A percentile compares a stretch with the other conserved stretches of the same genome.
Evolutionary conservation across 1,139 yeast species (phyloP).

Genomic region (Saccharomycopsis hybrid): DNA sequence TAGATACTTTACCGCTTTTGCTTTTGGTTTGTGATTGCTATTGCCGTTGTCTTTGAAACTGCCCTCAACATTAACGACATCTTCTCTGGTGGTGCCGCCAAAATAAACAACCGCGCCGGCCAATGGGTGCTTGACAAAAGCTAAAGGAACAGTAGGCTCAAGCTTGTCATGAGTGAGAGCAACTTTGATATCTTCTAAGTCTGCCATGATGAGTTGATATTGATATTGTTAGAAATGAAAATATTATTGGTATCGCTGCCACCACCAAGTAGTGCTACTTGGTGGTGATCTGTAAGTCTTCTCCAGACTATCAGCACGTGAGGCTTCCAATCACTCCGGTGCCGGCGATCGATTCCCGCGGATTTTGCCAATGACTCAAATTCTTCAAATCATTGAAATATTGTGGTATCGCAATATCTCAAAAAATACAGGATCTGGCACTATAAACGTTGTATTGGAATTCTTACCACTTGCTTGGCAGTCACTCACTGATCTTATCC

Average conservation of each 20-base stretch:
- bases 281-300: too few species aligned
- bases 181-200: constrained; percentile 18
- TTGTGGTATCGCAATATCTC: too few species aligned
- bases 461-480: too few species aligned
- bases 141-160: constrained; percentile 23
- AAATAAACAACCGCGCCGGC: constrained; percentile 44
- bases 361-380: too few species aligned
- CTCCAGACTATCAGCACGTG: too few species aligned
- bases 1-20: constrained; percentile 32
- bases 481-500: too few species aligned
- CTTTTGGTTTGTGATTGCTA: not conserved
- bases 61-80: constrained; percentile 32
- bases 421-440: too few species aligned
- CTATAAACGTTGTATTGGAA: too few species aligned
- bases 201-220: not conserved
- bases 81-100: constrained; percentile 43
- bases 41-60: constrained; percentile 25
- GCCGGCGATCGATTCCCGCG: too few species aligned
- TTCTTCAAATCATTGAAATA: too few species aligned
- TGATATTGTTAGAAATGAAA: not conserved
- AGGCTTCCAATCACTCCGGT: too few species aligned
- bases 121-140: constrained; percentile 28
- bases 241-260: not conserved
- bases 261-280: too few species aligned
- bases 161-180: constrained; percentile 25